Evolutionary conservation across 352 stramenopile genomes (phyloP).

Genomic region (Phytophthora brassicae): DNA sequence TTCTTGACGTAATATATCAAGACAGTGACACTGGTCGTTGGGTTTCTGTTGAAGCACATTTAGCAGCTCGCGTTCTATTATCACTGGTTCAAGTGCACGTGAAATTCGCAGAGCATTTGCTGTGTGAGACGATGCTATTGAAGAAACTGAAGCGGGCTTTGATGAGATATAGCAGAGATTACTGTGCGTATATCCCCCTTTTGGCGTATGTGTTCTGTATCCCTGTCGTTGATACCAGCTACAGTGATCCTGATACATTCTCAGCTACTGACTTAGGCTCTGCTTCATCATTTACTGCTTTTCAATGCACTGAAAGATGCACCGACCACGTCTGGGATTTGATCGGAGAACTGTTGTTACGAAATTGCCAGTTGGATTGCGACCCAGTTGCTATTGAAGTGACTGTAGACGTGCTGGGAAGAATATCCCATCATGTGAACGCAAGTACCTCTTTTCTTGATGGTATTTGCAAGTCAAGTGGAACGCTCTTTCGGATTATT

Average conservation of each 20-base stretch:
- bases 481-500: constrained; percentile 45
- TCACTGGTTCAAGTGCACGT: constrained; percentile 54
- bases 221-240: constrained; percentile 55
- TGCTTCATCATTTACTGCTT: constrained; percentile 34
- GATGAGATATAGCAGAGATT: constrained; percentile 44
- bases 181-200: constrained; percentile 56
- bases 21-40: constrained; percentile 26
- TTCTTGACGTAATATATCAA: constrained; percentile 61
- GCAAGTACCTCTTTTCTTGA: constrained; percentile 53
- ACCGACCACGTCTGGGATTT: constrained; percentile 71
- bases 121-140: constrained; percentile 32
- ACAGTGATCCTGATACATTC: constrained; percentile 42
- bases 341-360: constrained; percentile 51
- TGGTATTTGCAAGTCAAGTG: constrained; percentile 55
- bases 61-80: constrained; percentile 56
- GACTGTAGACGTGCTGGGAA: constrained; percentile 46
- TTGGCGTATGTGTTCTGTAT: constrained; percentile 68
- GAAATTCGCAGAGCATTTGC: constrained; percentile 50
- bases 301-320: constrained; percentile 20
- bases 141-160: constrained; percentile 53
- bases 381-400: constrained; percentile 32
- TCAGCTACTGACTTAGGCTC: background rate
- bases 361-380: constrained; percentile 40
- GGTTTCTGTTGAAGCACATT: constrained; percentile 39
- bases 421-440: constrained; percentile 53